Evolutionary conservation across 345 rosid genomes (phyloP), one percentile per base, ranked within the genome.

Genomic region (Rhizophora mangle): DNA sequence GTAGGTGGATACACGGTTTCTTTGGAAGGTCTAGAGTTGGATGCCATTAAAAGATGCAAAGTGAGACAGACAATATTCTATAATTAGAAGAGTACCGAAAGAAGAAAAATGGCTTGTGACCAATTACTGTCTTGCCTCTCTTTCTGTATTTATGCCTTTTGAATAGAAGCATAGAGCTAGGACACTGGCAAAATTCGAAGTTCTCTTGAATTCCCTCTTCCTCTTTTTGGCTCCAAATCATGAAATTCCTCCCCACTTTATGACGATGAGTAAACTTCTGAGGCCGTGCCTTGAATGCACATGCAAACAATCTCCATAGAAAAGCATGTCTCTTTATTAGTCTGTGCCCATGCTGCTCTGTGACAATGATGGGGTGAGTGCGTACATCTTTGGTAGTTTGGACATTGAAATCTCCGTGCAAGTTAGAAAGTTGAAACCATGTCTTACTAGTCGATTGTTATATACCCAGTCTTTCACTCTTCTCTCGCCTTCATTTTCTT

Each of bases 41-140:
- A n/a, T 47, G 26, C 62, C 71, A 53, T 37, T 54, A 72, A 72
- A 60, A 64, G 66, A 16, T 67, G 27, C 36, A n/a, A 16, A 10
- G 10, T 32, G 21, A 7, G 22, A 27, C 46, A 22, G 15, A 55
- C 53, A 29, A 37, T 56, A 72, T 70, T 67, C 79, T 78, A 58
- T 68, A 73, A 75, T 73, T 68, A 60, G 74, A 54, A 57, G 2
- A 27, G 39, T 31, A 26, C 36, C 62, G 30, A 6, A 24, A 18
- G 37, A 29, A 62, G 61, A 36, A 62, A 51, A 46, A 60, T 69
- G 60, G 71, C 49, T 57, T 68, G 68, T 74, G 65, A 70, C 64
- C 20, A 32, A 56, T 65, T 68, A 59, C 72, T 71, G 62, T 64
- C 76, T 52, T 57, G 56, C 65, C 61, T 27, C 60, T 64, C 58